Percentiles rank a stretch among this genome's conserved stretches.
phyloP scores from a whole-genome alignment of 179 eudicot genomes.

The Vitellaria paradoxa region DNA sequence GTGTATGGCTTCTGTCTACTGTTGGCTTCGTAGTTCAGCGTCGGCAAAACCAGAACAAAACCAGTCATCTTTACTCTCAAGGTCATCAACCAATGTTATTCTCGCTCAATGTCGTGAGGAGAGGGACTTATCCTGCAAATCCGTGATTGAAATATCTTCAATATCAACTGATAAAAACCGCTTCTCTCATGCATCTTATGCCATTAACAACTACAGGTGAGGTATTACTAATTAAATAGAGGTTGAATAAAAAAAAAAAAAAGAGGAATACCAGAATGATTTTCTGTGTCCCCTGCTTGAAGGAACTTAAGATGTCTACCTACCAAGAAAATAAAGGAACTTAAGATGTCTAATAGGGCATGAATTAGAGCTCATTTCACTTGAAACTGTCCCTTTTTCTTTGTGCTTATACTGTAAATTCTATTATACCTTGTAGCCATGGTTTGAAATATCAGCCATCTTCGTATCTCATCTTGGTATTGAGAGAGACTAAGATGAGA shows the following conservation, averaged over 20 bases:
- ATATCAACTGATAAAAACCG: conserved; percentile 65
- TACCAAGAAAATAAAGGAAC: too few relatives aligned
- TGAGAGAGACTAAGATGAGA: too few relatives aligned
- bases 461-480: too few relatives aligned
- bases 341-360: too few relatives aligned
- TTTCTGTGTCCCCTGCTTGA: not conserved
- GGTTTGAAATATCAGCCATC: too few relatives aligned
- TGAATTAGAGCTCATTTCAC: too few relatives aligned
- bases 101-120: conserved; percentile 34
- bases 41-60: conserved; percentile 35
- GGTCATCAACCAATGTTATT: conserved; percentile 36
- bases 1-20: conserved; percentile 87
- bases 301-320: not conserved
- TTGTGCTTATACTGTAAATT: too few relatives aligned
- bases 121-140: conserved; percentile 32
- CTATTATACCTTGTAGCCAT: too few relatives aligned
- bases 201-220: conserved; percentile 75
- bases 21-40: conserved; percentile 60
- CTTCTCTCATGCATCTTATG: conserved; percentile 71
- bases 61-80: conserved; percentile 33
- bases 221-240: conserved; percentile 10
- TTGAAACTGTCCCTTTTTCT: too few relatives aligned
- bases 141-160: conserved; percentile 67
- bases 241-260: not conserved
- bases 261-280: not conserved